Percentiles rank a stretch among this genome's conserved stretches.
Evolutionary conservation across 768 basidiomycete genomes (phyloP).

Genomic region (Psilocybe cyanescens): DNA sequence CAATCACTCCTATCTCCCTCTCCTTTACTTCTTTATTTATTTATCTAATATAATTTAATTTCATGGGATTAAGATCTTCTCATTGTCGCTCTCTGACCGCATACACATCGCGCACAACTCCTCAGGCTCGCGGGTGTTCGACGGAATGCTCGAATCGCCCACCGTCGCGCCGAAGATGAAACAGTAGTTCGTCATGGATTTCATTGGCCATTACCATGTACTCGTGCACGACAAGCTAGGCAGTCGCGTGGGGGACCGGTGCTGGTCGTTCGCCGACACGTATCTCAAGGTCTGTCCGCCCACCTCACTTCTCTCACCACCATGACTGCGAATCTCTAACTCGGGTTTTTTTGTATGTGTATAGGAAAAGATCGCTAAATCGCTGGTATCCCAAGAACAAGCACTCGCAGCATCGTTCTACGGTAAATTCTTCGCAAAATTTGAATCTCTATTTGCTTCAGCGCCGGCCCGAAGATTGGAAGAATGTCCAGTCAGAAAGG

Average conservation of each 20-base stretch:
- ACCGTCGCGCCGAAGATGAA: slow-evolving; percentile 67
- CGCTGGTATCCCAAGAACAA: no score
- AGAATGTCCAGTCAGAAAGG: slow-evolving; percentile 61
- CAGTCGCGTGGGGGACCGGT: slow-evolving; percentile 85
- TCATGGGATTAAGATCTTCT: slow-evolving; percentile 49
- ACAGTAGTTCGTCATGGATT: slow-evolving; percentile 69
- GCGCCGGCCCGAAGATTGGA: slow-evolving; percentile 86
- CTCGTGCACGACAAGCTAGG: slow-evolving; percentile 92
- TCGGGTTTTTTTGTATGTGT: neutral
- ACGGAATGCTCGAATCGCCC: slow-evolving; percentile 74
- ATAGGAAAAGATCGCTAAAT: slow-evolving; percentile 91
- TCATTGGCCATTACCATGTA: slow-evolving; percentile 78
- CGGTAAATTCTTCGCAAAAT: slow-evolving; percentile 86
- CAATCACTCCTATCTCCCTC: no score
- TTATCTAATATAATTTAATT: no score
- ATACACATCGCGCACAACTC: slow-evolving; percentile 55
- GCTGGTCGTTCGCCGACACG: slow-evolving; percentile 90
- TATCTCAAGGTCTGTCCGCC: slow-evolving; percentile 75
- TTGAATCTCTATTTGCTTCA: slow-evolving; percentile 79
- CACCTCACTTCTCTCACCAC: neutral
- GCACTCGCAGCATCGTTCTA: slow-evolving; percentile 81
- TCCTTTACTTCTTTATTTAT: no score
- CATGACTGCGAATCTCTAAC: slow-evolving; percentile 8
- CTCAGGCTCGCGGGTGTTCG: slow-evolving; percentile 79
- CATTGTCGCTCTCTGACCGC: slow-evolving; percentile 61